Evolutionary conservation across 495 filamentous ascomycete species (phyloP).

Genomic region (Penicillium tannophilum): DNA sequence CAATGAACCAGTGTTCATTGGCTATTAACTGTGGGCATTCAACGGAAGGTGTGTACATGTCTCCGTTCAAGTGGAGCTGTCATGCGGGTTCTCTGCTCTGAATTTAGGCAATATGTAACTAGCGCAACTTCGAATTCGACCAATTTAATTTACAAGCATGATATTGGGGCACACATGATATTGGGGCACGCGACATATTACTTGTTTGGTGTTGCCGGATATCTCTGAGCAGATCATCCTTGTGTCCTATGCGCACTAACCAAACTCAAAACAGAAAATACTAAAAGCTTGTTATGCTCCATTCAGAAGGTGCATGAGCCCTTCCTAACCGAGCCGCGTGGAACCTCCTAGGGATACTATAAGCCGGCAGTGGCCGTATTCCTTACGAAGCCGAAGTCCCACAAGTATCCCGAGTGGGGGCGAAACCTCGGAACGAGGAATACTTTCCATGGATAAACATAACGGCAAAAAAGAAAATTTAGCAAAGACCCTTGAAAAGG

Average conservation of each 20-base stretch:
- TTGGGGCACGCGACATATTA: slow-evolving; percentile 8
- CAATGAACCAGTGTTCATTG: not conserved
- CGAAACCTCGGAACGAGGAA: not conserved
- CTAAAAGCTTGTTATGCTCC: not conserved
- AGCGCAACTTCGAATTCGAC: too few species aligned
- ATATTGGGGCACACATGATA: too few species aligned
- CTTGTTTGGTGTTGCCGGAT: not conserved
- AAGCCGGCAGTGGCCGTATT: not conserved
- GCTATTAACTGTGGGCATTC: not conserved
- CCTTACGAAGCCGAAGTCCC: not conserved
- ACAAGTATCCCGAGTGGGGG: not conserved
- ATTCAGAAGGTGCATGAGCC: not conserved
- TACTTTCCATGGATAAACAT: too few species aligned
- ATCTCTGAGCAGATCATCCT: not conserved
- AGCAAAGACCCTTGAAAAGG: too few species aligned
- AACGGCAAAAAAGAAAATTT: not conserved
- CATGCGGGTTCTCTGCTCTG: not conserved
- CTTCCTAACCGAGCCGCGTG: not conserved
- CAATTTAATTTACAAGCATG: too few species aligned
- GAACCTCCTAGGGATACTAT: not conserved
- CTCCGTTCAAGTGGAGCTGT: not conserved
- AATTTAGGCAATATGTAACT: not conserved
- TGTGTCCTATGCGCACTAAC: not conserved
- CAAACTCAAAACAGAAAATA: not conserved
- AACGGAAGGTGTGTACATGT: not conserved